Base-by-base conservation (phyloP, 2,329 filamentous ascomycete genomes). In the Beauveria scarabaeidicola region DNA sequence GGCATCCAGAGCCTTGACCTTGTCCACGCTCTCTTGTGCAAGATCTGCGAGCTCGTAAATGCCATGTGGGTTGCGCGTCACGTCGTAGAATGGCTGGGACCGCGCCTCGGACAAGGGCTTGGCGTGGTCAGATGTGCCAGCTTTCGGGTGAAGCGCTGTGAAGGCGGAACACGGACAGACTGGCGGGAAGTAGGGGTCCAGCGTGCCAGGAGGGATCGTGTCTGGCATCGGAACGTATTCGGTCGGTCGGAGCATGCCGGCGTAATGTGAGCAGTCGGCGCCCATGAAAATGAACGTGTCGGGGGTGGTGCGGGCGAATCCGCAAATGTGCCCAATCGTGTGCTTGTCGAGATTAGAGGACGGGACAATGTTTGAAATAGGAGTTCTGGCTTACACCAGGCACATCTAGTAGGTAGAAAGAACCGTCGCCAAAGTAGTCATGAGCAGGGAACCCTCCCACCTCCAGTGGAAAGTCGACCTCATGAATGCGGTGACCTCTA, bases 371-470 rank as follows among this genome's bases (percentile, higher is more conserved):
- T 36, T 10, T 10, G 43, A 32, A 10, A 32, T 0, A 21, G 3
- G 8, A 11, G n/a, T 10, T 27, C 3, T 5, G 6, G 36, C 58
- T 54, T 43, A 60, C 58, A n/a, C 74, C 74, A 0, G 74, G 75
- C 2, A 64, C 70, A 60, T 78, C 73, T 0, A 78, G 64, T 2
- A 77, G 62, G 59, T 75, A 77, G 55, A 77, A 73, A 1, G 69
- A 72, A 1, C 75, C 74, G 40, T 77, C 75, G 10, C 69, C 72
- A 60, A 77, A 77, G 62, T 73, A 75, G 65, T 77, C 75, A 52
- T 70, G 67, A 0, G 75, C 73, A 19, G 66, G 68, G 58, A 74
- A 75, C 1, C 64, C 59, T 0, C 73, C 74, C 47, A 77, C 74
- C 43, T 66, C 69, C 27, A 71, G 59, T 8, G 64, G 32, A 56